These are phyloP conservation scores for Calycina herbarum DNA, from an alignment of 2,329 filamentous ascomycete genomes.

Conservation along the genomic window DNA sequence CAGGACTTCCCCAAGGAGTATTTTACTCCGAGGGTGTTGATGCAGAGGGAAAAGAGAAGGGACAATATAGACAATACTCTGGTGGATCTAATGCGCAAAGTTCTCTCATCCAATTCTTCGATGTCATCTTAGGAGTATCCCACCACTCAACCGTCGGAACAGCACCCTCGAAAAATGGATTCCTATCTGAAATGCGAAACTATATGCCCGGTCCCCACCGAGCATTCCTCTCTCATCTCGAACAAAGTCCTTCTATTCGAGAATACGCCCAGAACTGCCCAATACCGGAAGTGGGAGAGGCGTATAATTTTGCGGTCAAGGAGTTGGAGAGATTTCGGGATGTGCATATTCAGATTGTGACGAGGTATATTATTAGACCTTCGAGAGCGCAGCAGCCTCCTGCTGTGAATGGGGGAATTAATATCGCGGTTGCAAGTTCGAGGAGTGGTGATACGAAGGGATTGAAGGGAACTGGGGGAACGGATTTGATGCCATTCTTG, in stretches of 20 bases:
- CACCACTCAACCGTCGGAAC: conserved; percentile 52
- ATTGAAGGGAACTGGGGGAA: conserved; percentile 83
- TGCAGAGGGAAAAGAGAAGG: conserved; percentile 67
- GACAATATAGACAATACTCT: conserved; percentile 73
- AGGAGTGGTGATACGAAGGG: conserved; percentile 32
- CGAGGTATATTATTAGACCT: conserved; percentile 85
- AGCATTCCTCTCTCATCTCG: conserved; percentile 72
- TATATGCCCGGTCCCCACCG: conserved; percentile 91
- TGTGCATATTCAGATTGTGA: conserved; percentile 87
- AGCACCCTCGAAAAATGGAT: conserved; percentile 26
- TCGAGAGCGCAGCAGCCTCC: conserved; percentile 44
- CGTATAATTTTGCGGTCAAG: conserved; percentile 73
- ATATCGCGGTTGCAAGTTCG: conserved; percentile 35
- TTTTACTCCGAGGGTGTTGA: conserved; percentile 66
- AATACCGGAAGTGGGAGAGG: conserved; percentile 52
- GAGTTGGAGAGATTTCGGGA: conserved; percentile 77
- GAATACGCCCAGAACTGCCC: conserved; percentile 55
- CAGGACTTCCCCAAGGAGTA: conserved; percentile 79
- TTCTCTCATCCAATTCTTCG: conserved; percentile 90
- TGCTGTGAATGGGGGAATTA: conserved; percentile 47
- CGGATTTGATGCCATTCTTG: conserved; percentile 82
- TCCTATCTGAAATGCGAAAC: conserved; percentile 65
- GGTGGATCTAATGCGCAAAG: conserved; percentile 94
- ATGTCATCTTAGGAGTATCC: conserved; percentile 80
- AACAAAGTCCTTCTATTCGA: conserved; percentile 62